These are phyloP conservation scores for Striga asiatica DNA, from an alignment of 257 asterid species.

Conservation along the genomic window DNA sequence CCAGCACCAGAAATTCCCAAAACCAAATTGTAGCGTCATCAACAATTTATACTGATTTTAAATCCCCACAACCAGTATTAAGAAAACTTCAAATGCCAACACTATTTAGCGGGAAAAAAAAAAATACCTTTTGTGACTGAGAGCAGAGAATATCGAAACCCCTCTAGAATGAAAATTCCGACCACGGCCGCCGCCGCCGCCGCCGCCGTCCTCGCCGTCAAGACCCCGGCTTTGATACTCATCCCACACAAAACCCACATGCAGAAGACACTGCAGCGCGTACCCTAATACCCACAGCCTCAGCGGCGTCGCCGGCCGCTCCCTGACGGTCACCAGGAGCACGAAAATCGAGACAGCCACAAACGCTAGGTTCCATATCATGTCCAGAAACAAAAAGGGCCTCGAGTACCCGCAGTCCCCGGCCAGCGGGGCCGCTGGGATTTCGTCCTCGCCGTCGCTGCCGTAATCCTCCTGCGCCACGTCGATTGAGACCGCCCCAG, in stretches of 20 bases:
- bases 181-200: conserved; percentile 6
- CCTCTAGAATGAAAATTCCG: conserved; percentile 21
- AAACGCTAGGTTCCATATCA: conserved; percentile 72
- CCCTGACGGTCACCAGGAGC: conserved; percentile 39
- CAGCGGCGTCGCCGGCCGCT: conserved; percentile 63
- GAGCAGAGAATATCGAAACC: conserved; percentile 25
- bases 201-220: conserved; percentile 17
- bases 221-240: conserved; percentile 36
- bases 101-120: no score
- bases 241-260: conserved; percentile 57
- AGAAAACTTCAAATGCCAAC: no score
- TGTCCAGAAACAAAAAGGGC: conserved; percentile 70
- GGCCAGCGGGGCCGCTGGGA: conserved; percentile 5
- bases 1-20: no score
- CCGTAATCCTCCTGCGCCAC: conserved; percentile 14
- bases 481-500: conserved; percentile 21
- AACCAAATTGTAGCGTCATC: no score
- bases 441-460: conserved; percentile 9
- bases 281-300: conserved; percentile 79
- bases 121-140: conserved; percentile 41
- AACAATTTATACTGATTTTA: no score
- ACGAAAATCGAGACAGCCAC: conserved; percentile 53
- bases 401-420: conserved; percentile 41
- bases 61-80: no score
- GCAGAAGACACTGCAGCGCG: conserved; percentile 75